Evolutionary conservation across 2,329 filamentous ascomycete species (phyloP), one percentile per base, ranked within the genome.

Genomic region (Drechslerella dactyloides): DNA sequence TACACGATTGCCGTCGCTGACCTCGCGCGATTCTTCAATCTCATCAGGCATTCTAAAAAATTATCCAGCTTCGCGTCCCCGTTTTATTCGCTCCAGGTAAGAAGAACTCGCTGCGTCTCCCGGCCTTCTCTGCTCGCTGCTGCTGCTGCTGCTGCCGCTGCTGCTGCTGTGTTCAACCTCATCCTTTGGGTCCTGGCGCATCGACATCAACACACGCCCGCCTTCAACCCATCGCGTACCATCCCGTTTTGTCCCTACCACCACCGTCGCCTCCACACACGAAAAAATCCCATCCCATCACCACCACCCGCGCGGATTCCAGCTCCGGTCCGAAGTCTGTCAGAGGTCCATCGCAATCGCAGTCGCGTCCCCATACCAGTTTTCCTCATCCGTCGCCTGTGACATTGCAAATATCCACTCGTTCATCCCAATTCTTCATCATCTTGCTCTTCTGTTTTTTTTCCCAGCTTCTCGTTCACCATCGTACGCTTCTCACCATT

Each of bases 131-230:
- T 54, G 48, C 56, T 57, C 51, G 53, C 63, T 70, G 59, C 50
- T 48, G 21, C 66, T 64, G 64, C 64, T 35, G 35, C 53, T 35
- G 42, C 53, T 17, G 11, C 58, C 59, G 23, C 54, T 30, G 66
- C 64, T 59, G 66, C n/a, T n/a, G n/a, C n/a, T n/a, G n/a, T n/a
- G n/a, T n/a, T 70, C 66, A 51, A 70, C 66, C 44, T 70, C 66
- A 63, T 56, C 57, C 21, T 37, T n/a, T n/a, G n/a, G n/a, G 52
- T 61, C 65, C 35, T 46, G 58, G 19, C 8, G 40, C 55, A 51
- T 46, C 64, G 44, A 64, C 65, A 53, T 59, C 58, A 64, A 33
- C 27, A 33, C 27, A 33, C 27, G 27, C 27, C 8, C 27, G 27
- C 27, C 4, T 33, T 8, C 27, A 33, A 3, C 27, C 27, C 8